Percentiles rank a stretch among this genome's conserved stretches.
These are phyloP conservation scores for Diaporthe ampelina DNA, from an alignment of 2,329 filamentous ascomycete species.

Conservation along the genomic window DNA sequence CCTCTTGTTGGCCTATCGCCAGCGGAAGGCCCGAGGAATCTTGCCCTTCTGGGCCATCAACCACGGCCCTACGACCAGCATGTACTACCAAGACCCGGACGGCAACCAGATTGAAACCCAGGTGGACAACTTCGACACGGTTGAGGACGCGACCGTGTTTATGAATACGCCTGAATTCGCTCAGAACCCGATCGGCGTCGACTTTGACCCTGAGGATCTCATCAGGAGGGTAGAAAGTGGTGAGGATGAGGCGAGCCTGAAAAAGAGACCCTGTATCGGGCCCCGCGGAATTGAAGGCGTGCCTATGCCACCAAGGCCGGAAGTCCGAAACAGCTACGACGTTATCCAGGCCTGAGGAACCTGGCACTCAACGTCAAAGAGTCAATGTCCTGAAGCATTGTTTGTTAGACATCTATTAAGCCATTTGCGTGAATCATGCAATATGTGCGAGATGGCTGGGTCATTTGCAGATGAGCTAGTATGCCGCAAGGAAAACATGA, in stretches of 20 bases:
- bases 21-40: conserved; percentile 54
- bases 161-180: conserved; percentile 54
- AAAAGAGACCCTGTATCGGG: conserved; percentile 13
- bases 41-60: conserved; percentile 59
- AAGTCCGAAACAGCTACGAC: conserved; percentile 17
- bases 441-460: no score
- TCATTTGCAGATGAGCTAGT: no score
- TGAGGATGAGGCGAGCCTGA: conserved; percentile 6
- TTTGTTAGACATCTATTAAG: no score
- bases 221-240: conserved; percentile 18
- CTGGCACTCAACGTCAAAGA: no score
- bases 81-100: conserved; percentile 65
- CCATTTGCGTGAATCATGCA: no score
- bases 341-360: not conserved
- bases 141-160: conserved; percentile 54
- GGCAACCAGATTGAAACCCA: conserved; percentile 63
- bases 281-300: not conserved
- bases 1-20: conserved; percentile 53
- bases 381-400: no score
- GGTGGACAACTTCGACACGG: conserved; percentile 57
- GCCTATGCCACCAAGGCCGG: conserved; percentile 17
- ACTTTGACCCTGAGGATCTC: conserved; percentile 41
- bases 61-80: conserved; percentile 61
- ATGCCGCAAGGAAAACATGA: no score
- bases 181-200: conserved; percentile 53